phyloP scores from a whole-genome alignment of 1,139 yeast species.

The Debaryomycetaceae sp. region DNA sequence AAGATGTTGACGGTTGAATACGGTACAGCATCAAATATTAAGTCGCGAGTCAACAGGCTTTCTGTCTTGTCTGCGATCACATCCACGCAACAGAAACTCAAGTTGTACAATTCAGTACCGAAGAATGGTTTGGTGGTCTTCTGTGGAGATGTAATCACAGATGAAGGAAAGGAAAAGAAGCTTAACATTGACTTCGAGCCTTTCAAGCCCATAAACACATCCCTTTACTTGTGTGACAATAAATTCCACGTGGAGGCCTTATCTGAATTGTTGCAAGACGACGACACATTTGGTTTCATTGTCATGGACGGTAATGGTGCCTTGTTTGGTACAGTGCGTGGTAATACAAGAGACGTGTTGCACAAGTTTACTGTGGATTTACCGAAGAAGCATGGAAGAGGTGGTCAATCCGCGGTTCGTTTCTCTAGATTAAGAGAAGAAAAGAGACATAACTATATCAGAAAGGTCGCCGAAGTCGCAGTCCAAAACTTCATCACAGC shows the following conservation, averaged over 20 bases:
- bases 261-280: slow-evolving; percentile 88
- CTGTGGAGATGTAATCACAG: slow-evolving; percentile 97
- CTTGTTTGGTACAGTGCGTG: slow-evolving; percentile 90
- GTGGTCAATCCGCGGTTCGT: slow-evolving; percentile 99
- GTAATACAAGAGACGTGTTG: slow-evolving; percentile 93
- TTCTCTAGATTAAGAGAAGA: slow-evolving; percentile 98
- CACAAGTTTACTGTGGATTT: slow-evolving; percentile 96
- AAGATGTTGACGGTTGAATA: slow-evolving; percentile 97
- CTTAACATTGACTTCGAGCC: slow-evolving; percentile 95
- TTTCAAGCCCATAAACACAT: slow-evolving; percentile 96
- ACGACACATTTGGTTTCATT: slow-evolving; percentile 94
- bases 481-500: slow-evolving; percentile 92
- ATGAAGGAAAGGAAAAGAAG: slow-evolving; percentile 95
- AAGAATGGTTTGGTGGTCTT: slow-evolving; percentile 91
- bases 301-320: slow-evolving; percentile 99
- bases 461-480: slow-evolving; percentile 97
- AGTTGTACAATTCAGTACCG: slow-evolving; percentile 85
- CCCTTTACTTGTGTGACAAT: slow-evolving; percentile 93
- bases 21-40: slow-evolving; percentile 97
- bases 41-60: slow-evolving; percentile 93
- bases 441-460: slow-evolving; percentile 95
- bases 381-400: slow-evolving; percentile 99
- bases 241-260: slow-evolving; percentile 97
- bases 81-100: slow-evolving; percentile 93
- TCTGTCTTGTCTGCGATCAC: slow-evolving; percentile 96